Percentiles rank a stretch among this genome's conserved stretches.
Conservation (phyloP, 352 stramenopile genomes). For the Halophytophthora batemanensis region DNA sequence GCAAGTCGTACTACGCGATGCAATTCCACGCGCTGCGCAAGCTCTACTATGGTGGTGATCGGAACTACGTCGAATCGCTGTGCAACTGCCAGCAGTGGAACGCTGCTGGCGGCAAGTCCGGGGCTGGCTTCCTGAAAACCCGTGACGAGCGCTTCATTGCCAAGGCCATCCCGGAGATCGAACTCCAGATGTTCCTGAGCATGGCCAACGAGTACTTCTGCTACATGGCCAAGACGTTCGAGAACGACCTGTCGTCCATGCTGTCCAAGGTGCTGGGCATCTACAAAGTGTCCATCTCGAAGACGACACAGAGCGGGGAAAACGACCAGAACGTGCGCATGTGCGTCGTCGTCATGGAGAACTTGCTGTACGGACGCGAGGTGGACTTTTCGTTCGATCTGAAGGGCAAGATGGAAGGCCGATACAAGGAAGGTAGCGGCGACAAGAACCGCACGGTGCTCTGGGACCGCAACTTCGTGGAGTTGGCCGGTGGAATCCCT, state of each 20-base stretch:
- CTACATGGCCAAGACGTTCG: slow-evolving; percentile 88
- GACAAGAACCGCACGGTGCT: slow-evolving; percentile 47
- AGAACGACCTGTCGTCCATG: slow-evolving; percentile 85
- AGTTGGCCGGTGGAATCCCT: slow-evolving; percentile 79
- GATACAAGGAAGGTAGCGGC: slow-evolving; percentile 47
- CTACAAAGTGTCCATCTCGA: slow-evolving; percentile 82
- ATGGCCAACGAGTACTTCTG: slow-evolving; percentile 89
- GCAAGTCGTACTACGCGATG: slow-evolving; percentile 89
- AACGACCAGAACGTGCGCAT: slow-evolving; percentile 69
- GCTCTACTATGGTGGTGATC: slow-evolving; percentile 80
- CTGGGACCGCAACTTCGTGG: slow-evolving; percentile 87
- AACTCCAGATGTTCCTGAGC: slow-evolving; percentile 88
- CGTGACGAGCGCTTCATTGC: slow-evolving; percentile 86
- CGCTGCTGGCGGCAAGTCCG: slow-evolving; percentile 80
- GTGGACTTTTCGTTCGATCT: slow-evolving; percentile 87
- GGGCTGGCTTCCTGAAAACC: slow-evolving; percentile 83
- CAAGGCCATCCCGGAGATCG: slow-evolving; percentile 84
- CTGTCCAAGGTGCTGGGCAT: slow-evolving; percentile 85
- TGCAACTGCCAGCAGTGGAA: slow-evolving; percentile 87
- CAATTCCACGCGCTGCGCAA: slow-evolving; percentile 84
- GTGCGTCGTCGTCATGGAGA: slow-evolving; percentile 89
- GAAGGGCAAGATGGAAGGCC: slow-evolving; percentile 87
- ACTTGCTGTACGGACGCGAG: slow-evolving; percentile 82
- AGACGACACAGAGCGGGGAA: slow-evolving; percentile 40
- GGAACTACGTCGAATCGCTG: slow-evolving; percentile 86